Conservation (phyloP, 768 basidiomycete genomes). For the Boletus rufocinnamomeus region DNA sequence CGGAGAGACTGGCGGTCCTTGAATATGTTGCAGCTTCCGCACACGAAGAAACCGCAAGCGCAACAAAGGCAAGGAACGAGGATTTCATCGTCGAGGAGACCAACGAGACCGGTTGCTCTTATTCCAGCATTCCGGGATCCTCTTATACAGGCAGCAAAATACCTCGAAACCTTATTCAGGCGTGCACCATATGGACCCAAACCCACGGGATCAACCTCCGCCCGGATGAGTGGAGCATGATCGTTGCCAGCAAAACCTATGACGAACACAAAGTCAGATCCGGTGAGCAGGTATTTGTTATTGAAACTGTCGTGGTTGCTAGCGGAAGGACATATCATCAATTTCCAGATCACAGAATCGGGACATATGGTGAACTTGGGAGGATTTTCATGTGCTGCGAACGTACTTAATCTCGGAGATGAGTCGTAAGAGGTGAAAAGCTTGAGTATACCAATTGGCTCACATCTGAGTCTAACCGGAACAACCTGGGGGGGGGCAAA, state of each 20-base stretch:
- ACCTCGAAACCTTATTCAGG: background rate
- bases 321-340: background rate
- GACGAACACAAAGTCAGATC: background rate
- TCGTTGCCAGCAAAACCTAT: conserved; percentile 5
- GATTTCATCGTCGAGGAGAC: conserved; percentile 3
- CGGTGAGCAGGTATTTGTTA: background rate
- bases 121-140: background rate
- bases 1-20: conserved; percentile 46
- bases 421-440: background rate
- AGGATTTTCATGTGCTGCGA: background rate
- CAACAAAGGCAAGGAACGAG: conserved; percentile 5
- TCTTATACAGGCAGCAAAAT: conserved; percentile 16
- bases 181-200: background rate
- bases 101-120: background rate
- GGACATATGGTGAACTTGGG: background rate
- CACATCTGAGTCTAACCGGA: background rate
- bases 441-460: background rate
- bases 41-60: conserved; percentile 7
- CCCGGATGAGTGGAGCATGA: background rate
- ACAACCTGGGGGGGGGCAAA: background rate
- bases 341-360: background rate
- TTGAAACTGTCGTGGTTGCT: background rate
- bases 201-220: background rate
- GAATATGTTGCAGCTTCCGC: conserved; percentile 46
- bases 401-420: background rate